Conservation (phyloP, 208 protist genomes). For the Baffinella frigidus region DNA sequence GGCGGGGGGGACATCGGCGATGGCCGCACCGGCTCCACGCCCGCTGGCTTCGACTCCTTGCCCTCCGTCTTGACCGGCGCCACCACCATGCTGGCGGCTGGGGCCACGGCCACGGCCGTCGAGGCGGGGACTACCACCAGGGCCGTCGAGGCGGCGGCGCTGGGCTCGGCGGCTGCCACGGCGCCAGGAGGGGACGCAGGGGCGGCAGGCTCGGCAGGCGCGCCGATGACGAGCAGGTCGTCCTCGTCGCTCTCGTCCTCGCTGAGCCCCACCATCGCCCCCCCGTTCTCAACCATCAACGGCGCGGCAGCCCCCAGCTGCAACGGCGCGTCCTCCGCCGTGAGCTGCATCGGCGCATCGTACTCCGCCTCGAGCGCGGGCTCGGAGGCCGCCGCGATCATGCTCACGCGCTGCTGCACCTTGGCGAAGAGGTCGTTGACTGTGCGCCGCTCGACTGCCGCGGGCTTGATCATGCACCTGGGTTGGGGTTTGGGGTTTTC, state of each 20-base stretch:
- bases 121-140: no score
- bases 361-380: no score
- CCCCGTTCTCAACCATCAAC: background rate
- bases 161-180: no score
- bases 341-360: no score
- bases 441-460: background rate
- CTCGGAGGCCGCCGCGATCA: no score
- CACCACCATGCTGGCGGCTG: no score
- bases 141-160: no score
- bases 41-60: background rate
- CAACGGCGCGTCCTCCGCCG: no score
- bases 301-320: background rate
- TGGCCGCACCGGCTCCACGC: background rate
- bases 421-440: constrained; percentile 7
- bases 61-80: background rate
- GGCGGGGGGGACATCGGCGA: background rate
- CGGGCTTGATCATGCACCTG: constrained; percentile 35
- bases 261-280: background rate
- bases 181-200: no score
- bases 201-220: no score
- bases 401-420: background rate
- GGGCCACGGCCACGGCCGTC: no score
- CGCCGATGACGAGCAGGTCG: background rate
- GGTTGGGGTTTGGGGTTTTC: no score
- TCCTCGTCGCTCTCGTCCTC: background rate